These are phyloP conservation scores for Davidsoniella neocaledoniae DNA, from an alignment of 2,329 filamentous ascomycete genomes.

Conservation along the genomic window DNA sequence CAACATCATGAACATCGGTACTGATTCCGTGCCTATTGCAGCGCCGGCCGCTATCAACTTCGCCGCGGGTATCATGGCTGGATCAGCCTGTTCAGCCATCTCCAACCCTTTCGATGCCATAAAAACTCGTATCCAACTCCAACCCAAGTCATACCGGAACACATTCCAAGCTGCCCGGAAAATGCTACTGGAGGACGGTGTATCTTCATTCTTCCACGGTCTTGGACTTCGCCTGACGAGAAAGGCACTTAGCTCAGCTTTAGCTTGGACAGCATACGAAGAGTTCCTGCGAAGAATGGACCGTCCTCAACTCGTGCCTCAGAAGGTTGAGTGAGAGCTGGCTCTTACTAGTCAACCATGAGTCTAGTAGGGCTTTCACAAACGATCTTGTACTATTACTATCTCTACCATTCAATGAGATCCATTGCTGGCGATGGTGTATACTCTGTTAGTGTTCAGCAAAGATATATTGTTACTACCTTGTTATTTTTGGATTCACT, in stretches of 20 bases:
- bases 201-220: constrained; percentile 69
- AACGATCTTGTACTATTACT: no score
- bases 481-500: no score
- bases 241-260: constrained; percentile 83
- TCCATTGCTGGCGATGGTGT: no score
- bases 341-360: no score
- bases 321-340: constrained; percentile 7
- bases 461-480: no score
- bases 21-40: constrained; percentile 7
- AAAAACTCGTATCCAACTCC: constrained; percentile 86
- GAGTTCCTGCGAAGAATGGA: constrained; percentile 64
- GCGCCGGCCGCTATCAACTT: constrained; percentile 52
- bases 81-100: constrained; percentile 65
- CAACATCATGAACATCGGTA: constrained; percentile 16
- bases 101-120: constrained; percentile 96
- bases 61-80: constrained; percentile 62
- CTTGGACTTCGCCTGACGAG: constrained; percentile 72
- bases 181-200: constrained; percentile 71
- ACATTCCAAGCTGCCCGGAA: constrained; percentile 58
- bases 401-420: no score
- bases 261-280: constrained; percentile 96
- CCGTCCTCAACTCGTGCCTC: constrained; percentile 10
- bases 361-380: no score
- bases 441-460: no score
- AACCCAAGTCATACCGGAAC: constrained; percentile 68